Evolutionary conservation across 495 filamentous ascomycete species (phyloP), one percentile per base, ranked within the genome.

Genomic region (Podospora pseudoanserina): DNA sequence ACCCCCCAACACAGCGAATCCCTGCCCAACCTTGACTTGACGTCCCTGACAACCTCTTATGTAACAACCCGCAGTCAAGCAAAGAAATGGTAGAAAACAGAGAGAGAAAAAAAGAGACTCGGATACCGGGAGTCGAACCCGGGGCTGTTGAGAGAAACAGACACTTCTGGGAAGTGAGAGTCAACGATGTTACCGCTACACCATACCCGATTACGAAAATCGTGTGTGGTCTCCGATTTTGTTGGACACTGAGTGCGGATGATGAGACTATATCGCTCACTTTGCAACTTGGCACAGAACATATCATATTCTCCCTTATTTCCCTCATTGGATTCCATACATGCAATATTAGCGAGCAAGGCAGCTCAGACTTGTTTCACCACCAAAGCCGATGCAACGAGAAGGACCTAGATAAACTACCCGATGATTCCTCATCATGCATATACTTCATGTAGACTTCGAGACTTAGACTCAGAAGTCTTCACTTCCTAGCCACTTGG

Each of bases 131-230:
- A 65, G 67, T 67, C 58, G 58, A 67, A 67, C 65, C 65, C 65
- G 65, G 65, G 65, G 65, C 65, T 68, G 67, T 68, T 68, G 67
- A 68, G 67, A 67, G 65, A 49, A 68, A 20, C 67, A 61, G 55
- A 64, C 62, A 68, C 61, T 65, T 19, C 67, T 68, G 55, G 55
- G 67, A 55, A 65, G 61, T 65, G 67, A 68, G 67, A 68, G 67
- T 68, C 67, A 68, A 68, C 66, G 67, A 68, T 68, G 67, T 68
- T 68, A 68, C 67, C 67, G 67, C 67, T 68, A 68, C 67, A 68
- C 67, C 67, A 68, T 68, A 68, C 67, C 67, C 67, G 67, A 68
- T 64, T 65, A 49, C 30, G 30, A 32, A 19, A 68, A 64, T 68
- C 60, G 66, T 57, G 27, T 67, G 20, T 67, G 66, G 59, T 64